Percentiles rank a stretch among this genome's conserved stretches.
Conservation (phyloP, 2,329 filamentous ascomycete species). For the Rachicladosporium sp. region DNA sequence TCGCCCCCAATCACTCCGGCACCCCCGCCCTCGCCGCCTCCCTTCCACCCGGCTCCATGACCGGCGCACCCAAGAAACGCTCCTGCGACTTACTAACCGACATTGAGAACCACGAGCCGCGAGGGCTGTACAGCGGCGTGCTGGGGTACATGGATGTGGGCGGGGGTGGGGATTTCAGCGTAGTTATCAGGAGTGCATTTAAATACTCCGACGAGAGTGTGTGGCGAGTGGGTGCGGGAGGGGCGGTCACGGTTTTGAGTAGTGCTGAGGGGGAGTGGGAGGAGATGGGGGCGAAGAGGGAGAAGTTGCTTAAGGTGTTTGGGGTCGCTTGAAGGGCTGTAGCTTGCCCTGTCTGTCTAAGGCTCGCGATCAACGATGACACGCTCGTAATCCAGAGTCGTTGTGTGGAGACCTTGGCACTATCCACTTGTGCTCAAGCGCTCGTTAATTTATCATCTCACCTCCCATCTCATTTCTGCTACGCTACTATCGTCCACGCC, state of each 20-base stretch:
- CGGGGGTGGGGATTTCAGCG: constrained; percentile 79
- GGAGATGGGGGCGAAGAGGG: constrained; percentile 56
- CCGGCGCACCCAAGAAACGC: constrained; percentile 85
- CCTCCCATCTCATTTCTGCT: too few relatives aligned
- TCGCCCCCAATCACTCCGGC: constrained; percentile 46
- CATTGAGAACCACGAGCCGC: constrained; percentile 51
- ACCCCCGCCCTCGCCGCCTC: constrained; percentile 65
- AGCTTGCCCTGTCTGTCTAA: too few relatives aligned
- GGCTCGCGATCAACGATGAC: too few relatives aligned
- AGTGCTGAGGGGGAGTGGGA: constrained; percentile 70
- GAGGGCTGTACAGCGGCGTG: constrained; percentile 77
- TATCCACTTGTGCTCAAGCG: too few relatives aligned
- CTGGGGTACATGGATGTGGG: constrained; percentile 82
- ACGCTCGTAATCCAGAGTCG: too few relatives aligned
- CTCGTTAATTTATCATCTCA: too few relatives aligned
- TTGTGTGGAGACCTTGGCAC: too few relatives aligned
- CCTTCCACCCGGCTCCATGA: constrained; percentile 89
- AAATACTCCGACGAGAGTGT: constrained; percentile 43
- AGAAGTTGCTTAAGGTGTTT: constrained; percentile 15
- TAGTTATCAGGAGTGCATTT: constrained; percentile 76
- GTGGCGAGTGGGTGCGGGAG: constrained; percentile 82
- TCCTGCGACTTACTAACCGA: constrained; percentile 69
- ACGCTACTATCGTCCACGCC: too few relatives aligned
- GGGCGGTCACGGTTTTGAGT: constrained; percentile 77
- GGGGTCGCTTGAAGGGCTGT: not conserved